phyloP scores from a whole-genome alignment of 1,139 yeast genomes.

The Spathaspora sp. region DNA sequence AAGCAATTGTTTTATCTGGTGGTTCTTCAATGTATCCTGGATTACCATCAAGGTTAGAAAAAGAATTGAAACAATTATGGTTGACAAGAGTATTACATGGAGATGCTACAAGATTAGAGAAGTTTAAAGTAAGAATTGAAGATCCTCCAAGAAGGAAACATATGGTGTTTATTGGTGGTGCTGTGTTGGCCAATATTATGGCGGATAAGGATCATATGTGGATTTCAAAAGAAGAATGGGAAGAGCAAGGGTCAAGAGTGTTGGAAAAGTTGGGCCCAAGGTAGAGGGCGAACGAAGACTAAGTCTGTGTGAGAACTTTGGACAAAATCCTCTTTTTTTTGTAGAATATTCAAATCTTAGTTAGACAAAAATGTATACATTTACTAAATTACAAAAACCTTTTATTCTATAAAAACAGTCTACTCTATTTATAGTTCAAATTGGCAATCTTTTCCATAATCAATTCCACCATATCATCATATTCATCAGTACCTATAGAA shows the following conservation, averaged over 20 bases:
- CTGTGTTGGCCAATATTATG: constrained; percentile 96
- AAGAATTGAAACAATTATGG: constrained; percentile 96
- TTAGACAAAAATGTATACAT: background rate
- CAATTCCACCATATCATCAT: constrained; percentile 42
- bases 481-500: constrained; percentile 38
- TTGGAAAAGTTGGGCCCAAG: constrained; percentile 93
- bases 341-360: background rate
- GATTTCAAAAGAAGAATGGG: constrained; percentile 97
- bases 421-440: constrained; percentile 29
- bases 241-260: constrained; percentile 88
- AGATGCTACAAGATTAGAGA: constrained; percentile 82
- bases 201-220: constrained; percentile 98
- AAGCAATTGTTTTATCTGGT: constrained; percentile 92
- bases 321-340: background rate
- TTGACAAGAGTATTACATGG: constrained; percentile 82
- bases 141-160: constrained; percentile 99
- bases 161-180: constrained; percentile 99
- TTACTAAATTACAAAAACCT: background rate
- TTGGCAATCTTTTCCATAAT: constrained; percentile 42
- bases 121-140: constrained; percentile 94
- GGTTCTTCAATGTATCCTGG: constrained; percentile 99
- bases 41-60: constrained; percentile 90
- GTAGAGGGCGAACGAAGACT: constrained; percentile 36
- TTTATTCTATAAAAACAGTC: background rate
- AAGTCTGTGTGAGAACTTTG: background rate